Evolutionary conservation across 495 filamentous ascomycete genomes (phyloP).

Genomic region (Hypoxylon cercidicola): DNA sequence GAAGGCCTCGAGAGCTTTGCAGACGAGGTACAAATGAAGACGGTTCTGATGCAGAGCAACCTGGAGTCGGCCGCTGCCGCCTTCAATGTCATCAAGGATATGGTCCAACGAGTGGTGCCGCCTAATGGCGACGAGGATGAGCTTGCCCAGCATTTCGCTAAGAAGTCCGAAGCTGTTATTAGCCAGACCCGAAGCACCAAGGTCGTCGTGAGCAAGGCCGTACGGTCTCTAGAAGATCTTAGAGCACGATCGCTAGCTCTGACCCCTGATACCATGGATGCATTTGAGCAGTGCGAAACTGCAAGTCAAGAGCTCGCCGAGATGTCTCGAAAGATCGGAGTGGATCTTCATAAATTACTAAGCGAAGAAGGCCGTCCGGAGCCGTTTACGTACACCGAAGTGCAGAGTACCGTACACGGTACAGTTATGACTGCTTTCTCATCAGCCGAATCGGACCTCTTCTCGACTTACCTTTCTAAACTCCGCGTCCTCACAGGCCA

Average conservation of each 20-base stretch:
- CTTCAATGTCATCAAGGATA: constrained; percentile 67
- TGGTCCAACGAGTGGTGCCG: constrained; percentile 72
- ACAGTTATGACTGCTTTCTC: constrained; percentile 62
- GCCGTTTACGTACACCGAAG: constrained; percentile 71
- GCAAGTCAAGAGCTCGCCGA: constrained; percentile 72
- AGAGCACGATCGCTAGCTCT: constrained; percentile 81
- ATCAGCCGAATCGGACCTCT: constrained; percentile 66
- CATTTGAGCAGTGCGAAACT: constrained; percentile 67
- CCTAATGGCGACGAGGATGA: constrained; percentile 66
- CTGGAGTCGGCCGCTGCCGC: constrained; percentile 80
- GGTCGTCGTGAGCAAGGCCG: constrained; percentile 82
- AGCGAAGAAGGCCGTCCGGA: constrained; percentile 78
- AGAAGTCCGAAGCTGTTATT: constrained; percentile 76
- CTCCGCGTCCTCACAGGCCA: constrained; percentile 71
- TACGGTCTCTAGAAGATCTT: constrained; percentile 80
- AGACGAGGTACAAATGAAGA: constrained; percentile 78
- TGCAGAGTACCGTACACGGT: constrained; percentile 69
- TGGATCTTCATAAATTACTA: constrained; percentile 70
- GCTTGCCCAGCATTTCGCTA: constrained; percentile 71
- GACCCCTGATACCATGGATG: constrained; percentile 62
- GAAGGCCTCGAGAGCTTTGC: constrained; percentile 79
- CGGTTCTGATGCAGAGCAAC: constrained; percentile 78
- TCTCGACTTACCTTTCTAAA: constrained; percentile 73
- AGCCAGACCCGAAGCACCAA: constrained; percentile 83
- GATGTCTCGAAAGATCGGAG: constrained; percentile 73